phyloP scores from a whole-genome alignment of 2,329 filamentous ascomycete species.

The Orbilia brochopaga region DNA sequence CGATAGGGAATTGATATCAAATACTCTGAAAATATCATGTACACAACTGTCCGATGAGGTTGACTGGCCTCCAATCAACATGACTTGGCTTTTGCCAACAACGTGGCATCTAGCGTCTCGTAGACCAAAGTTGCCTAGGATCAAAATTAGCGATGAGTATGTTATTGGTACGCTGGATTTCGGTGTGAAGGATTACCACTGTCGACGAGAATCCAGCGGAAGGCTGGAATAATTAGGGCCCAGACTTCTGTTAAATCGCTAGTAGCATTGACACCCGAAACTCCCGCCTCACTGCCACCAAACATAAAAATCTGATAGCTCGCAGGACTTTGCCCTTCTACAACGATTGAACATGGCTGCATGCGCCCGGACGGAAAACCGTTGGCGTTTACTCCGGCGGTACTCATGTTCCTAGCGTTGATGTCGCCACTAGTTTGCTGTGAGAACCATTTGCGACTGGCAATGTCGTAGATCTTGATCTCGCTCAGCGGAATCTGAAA shows the following conservation, averaged over 20 bases:
- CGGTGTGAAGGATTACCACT: slow-evolving; percentile 2
- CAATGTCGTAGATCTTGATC: slow-evolving; percentile 23
- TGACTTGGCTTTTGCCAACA: slow-evolving; percentile 7
- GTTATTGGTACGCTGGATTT: neutral
- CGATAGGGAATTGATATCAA: slow-evolving; percentile 10
- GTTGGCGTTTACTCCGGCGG: neutral
- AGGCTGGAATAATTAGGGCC: slow-evolving; percentile 16
- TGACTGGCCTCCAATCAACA: slow-evolving; percentile 3
- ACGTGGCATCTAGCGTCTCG: slow-evolving; percentile 12
- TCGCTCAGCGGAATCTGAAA: neutral
- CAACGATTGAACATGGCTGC: slow-evolving; percentile 17
- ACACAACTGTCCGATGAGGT: neutral
- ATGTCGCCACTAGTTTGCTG: slow-evolving; percentile 15
- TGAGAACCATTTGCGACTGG: slow-evolving; percentile 9
- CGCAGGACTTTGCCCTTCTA: neutral
- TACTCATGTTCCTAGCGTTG: neutral
- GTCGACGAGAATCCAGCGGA: slow-evolving; percentile 21
- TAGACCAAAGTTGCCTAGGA: neutral
- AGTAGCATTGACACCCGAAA: neutral
- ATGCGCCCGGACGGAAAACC: slow-evolving; percentile 18
- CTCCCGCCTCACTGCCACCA: neutral
- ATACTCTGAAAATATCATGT: slow-evolving; percentile 3
- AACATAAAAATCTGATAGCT: slow-evolving; percentile 33
- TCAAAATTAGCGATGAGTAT: neutral
- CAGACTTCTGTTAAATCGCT: slow-evolving; percentile 12